phyloP scores from a whole-genome alignment of 805 yeast genomes.

The Wickerhamiella hasegawae region DNA sequence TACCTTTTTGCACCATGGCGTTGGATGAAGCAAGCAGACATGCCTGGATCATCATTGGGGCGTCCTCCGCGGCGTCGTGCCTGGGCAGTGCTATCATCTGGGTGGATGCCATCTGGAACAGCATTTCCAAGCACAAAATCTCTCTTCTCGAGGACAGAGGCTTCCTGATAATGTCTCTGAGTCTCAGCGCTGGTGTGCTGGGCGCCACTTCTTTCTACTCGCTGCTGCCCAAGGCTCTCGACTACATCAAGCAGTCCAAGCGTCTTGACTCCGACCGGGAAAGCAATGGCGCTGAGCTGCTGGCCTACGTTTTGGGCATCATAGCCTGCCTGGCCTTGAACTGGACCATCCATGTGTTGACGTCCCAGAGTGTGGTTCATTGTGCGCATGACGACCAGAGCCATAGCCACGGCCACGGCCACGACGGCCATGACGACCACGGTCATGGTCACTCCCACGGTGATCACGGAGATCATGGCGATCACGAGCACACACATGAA shows the following conservation, averaged over 20 bases:
- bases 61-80: constrained; percentile 56
- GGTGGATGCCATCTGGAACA: constrained; percentile 36
- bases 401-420: constrained; percentile 10
- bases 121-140: constrained; percentile 34
- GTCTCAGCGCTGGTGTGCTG: constrained; percentile 72
- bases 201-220: constrained; percentile 58
- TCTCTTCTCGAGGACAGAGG: constrained; percentile 40
- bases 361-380: constrained; percentile 73
- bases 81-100: constrained; percentile 55
- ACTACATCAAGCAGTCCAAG: constrained; percentile 26
- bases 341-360: constrained; percentile 47
- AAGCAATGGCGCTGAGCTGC: constrained; percentile 28
- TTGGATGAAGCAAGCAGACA: too few relatives aligned
- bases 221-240: constrained; percentile 52
- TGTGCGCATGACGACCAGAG: constrained; percentile 45
- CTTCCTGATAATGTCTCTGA: constrained; percentile 58
- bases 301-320: constrained; percentile 43
- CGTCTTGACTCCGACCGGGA: constrained; percentile 13
- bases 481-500: background rate
- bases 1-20: too few relatives aligned
- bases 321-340: constrained; percentile 44
- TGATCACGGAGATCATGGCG: background rate
- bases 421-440: background rate
- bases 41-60: constrained; percentile 41
- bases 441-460: background rate